Evolutionary conservation across 371 early-diverging fungal genomes (phyloP), one percentile per base, ranked within the genome.

Genomic region (Entomophthora muscae): DNA sequence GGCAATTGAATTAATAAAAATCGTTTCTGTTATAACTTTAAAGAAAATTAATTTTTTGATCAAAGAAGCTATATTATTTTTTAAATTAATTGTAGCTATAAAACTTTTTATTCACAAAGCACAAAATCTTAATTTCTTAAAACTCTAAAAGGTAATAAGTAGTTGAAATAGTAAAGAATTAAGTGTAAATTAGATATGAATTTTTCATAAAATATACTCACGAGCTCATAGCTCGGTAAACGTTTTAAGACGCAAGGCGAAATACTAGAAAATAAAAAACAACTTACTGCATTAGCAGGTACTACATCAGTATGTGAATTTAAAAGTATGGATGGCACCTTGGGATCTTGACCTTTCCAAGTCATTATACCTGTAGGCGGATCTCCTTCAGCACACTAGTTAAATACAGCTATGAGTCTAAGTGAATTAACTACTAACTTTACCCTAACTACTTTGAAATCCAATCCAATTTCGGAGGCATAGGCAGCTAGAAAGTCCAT

Each of bases 301-400:
- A 90, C 91, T 1, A 90, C 90, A 67, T 90, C 91, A 7, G 81
- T 82, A 72, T 90, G 91, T 60, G 83, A 82, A 80, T 88, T 88
- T 64, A 89, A 82, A 28, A 87, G 65, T 52, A 90, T 63, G 42
- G 81, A 66, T 52, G 79, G 76, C 61, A 76, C 63, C 1, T 55
- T 52, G 17, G 84, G 80, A 33, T 81, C 72, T 1, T 65, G 64
- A 13, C 86, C 88, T n/a, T 63, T 64, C 76, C 79, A 79, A 28
- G 82, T 86, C 69, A 89, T 66, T 53, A 90, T 73, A 31, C 84
- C 80, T 3, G 85, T 70, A 2, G 88, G 88, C 70, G 86, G 86
- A 32, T 78, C 85, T 3, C 68, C 30, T 1, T 10, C 28, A 21
- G 23, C 26, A 26, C 56, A 52, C 59, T 52, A 57, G 51, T 17